phyloP scores from a whole-genome alignment of 768 basidiomycete species.

The Suillus paluster region DNA sequence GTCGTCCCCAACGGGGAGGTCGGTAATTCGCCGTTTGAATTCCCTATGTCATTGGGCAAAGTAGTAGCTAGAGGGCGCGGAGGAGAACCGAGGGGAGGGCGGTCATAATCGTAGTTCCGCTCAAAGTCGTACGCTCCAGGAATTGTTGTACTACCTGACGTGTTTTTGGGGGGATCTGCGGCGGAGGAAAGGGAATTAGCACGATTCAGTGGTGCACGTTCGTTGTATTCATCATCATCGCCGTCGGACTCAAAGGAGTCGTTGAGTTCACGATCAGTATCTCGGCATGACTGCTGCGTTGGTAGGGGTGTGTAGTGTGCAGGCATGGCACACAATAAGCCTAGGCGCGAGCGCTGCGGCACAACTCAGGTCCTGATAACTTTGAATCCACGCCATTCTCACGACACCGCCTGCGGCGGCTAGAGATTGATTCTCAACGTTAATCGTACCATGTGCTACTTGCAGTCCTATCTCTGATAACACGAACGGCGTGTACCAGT shows the following conservation, averaged over 20 bases:
- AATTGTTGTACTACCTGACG: conserved; percentile 9
- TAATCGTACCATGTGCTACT: too few species aligned
- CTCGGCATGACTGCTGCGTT: conserved; percentile 48
- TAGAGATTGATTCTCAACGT: too few species aligned
- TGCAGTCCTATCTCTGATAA: too few species aligned
- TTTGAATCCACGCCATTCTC: background rate
- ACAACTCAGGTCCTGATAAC: background rate
- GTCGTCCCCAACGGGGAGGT: conserved; percentile 43
- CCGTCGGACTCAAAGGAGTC: conserved; percentile 75
- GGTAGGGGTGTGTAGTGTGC: conserved; percentile 57
- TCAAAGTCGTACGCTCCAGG: conserved; percentile 79
- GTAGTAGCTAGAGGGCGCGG: conserved; percentile 61
- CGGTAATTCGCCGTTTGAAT: conserved; percentile 71
- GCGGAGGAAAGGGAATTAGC: conserved; percentile 17
- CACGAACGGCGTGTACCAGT: too few species aligned
- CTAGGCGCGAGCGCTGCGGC: background rate
- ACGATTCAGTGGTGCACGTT: conserved; percentile 44
- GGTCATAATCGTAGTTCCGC: conserved; percentile 67
- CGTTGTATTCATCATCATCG: conserved; percentile 35
- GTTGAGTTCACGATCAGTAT: conserved; percentile 66
- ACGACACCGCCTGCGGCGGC: too few species aligned
- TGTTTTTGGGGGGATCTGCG: conserved; percentile 21
- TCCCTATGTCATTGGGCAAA: conserved; percentile 70
- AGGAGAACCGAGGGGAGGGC: conserved; percentile 81
- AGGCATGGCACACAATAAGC: conserved; percentile 41